Base-by-base conservation (phyloP, 2,329 filamentous ascomycete genomes). In the Cladosporium sphaerospermum region DNA sequence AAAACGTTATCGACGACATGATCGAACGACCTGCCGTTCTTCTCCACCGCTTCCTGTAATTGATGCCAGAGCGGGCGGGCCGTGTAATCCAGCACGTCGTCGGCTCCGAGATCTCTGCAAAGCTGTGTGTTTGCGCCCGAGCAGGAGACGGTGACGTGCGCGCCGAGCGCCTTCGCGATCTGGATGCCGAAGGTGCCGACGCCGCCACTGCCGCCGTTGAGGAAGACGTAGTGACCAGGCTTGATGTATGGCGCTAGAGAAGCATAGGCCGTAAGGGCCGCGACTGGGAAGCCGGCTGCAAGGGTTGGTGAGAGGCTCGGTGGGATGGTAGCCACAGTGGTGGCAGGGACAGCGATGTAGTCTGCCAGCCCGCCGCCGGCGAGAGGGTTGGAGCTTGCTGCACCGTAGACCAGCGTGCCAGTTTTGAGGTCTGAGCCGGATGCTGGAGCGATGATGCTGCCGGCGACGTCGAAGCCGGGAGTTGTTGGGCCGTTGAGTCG, bases 171-270 rank as follows among this genome's bases (percentile, higher is more conserved):
- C 63, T 85, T 85, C 7, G 83, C 83, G 43, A 86, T 76, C 63
- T 86, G 83, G 47, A 86, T 80, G 0, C 74, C 77, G 54, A 76
- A 84, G 0, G 75, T 73, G 0, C 84, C 84, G 0, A 75, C 77
- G 1, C 83, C 83, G 7, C 84, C 83, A 3, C 76, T 80, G 1
- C 83, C 82, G 9, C 82, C 83, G 57, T 85, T 85, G 66, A 86
- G 77, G 64, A 86, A 82, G 4, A 86, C 72, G 57, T 72, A 76
- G 45, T 78, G 74, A 9, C 70, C 71, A 5, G 59, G 53, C 36
- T 71, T 69, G 34, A 70, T 64, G 40, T 69, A 64, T 0, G 67
- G 67, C 2, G 64, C 59, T 37, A 75, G 62, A 5, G 62, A 62
- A 53, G 71, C 67, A 36, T 66, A 70, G n/a, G 69, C 71, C 5